Conservation (phyloP, 257 asterid species). For the Jaltomata sinuosa region DNA sequence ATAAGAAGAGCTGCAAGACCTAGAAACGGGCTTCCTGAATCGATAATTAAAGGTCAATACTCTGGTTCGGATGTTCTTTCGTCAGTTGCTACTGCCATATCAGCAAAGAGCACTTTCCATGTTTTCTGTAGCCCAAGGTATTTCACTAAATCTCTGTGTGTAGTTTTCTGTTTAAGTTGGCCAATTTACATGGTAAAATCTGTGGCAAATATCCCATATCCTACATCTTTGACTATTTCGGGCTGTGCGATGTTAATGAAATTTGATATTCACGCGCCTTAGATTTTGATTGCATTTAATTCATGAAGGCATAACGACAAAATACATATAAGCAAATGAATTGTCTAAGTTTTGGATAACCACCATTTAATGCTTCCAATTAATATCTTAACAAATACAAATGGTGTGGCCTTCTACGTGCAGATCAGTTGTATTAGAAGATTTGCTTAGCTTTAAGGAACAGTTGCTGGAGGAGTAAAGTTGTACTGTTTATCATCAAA, state of each 20-base stretch:
- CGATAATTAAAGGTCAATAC: conserved; percentile 61
- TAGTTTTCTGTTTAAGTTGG: not conserved
- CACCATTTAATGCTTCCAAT: not conserved
- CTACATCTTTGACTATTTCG: not conserved
- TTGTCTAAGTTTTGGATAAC: not conserved
- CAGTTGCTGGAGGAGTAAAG: not conserved
- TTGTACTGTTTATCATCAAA: not conserved
- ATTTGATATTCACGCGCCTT: not conserved
- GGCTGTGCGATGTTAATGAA: not conserved
- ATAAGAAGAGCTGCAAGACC: conserved; percentile 93
- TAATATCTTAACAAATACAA: not conserved
- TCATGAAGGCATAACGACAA: not conserved
- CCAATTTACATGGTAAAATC: not conserved
- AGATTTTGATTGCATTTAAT: not conserved
- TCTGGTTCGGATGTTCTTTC: conserved; percentile 66
- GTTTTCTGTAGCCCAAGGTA: conserved; percentile 91
- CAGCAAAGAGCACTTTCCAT: conserved; percentile 41
- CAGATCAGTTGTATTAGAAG: not conserved
- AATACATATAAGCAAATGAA: not conserved
- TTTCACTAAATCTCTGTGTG: not conserved
- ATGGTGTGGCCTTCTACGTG: not conserved
- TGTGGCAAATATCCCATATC: not conserved
- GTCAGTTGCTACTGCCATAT: conserved; percentile 61
- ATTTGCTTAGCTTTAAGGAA: not conserved
- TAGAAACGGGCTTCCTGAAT: conserved; percentile 82